Evolutionary conservation across 2,329 filamentous ascomycete genomes (phyloP).

Genomic region (Fusarium phyllophilum): DNA sequence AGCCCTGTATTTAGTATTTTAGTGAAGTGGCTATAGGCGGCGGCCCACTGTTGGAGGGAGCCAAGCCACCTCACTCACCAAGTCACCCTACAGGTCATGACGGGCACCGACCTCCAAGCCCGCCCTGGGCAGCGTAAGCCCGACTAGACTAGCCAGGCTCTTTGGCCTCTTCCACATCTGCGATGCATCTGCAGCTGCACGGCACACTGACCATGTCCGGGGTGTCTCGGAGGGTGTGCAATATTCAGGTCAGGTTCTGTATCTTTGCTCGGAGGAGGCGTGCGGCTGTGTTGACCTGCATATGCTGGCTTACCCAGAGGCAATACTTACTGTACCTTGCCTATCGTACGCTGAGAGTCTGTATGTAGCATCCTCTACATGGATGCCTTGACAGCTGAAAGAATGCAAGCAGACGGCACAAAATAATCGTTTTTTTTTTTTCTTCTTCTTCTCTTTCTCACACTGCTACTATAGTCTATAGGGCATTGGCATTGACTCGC

Average conservation of each 20-base stretch:
- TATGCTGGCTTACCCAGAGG: conserved; percentile 34
- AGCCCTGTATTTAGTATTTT: conserved; percentile 32
- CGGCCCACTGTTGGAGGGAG: conserved; percentile 41
- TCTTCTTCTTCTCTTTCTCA: neutral
- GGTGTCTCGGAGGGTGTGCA: conserved; percentile 30
- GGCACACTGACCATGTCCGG: conserved; percentile 36
- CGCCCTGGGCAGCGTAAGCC: neutral
- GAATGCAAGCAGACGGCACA: conserved; percentile 17
- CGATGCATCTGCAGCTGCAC: conserved; percentile 35
- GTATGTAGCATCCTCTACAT: neutral
- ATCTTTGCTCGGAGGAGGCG: conserved; percentile 34
- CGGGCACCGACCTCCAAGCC: neutral
- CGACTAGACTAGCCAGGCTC: neutral
- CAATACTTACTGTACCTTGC: conserved; percentile 15
- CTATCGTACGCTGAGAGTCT: neutral
- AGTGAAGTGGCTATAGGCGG: conserved; percentile 29
- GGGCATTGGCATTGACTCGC: conserved; percentile 15
- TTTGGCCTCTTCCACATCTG: conserved; percentile 18
- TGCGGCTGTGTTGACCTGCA: conserved; percentile 39
- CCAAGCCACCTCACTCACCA: conserved; percentile 28
- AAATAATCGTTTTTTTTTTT: neutral
- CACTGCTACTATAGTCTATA: neutral
- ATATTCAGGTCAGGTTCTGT: neutral
- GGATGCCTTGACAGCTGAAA: conserved; percentile 19
- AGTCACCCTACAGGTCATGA: neutral